Base-by-base conservation (phyloP, 2,329 filamentous ascomycete species). In the Myriosclerotinia duriaeana region DNA sequence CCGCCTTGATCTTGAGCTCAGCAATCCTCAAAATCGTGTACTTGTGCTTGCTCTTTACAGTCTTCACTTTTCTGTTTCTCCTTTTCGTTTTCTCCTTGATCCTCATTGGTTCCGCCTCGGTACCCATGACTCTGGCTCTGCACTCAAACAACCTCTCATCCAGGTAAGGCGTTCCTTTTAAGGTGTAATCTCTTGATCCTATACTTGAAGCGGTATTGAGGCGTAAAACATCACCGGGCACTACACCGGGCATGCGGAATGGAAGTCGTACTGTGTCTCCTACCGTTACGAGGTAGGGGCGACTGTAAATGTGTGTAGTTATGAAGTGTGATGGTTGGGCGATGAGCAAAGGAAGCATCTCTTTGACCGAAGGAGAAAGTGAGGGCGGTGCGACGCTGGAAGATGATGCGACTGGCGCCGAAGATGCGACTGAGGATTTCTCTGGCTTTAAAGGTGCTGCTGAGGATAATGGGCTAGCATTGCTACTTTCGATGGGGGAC, bases 151-250 rank as follows among this genome's bases (percentile, higher is more conserved):
- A 78, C 64, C 87, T 80, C 78, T 94, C 89, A 77, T 97, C 93
- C 69, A 98, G 80, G 76, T 90, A 94, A n/a, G 90, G 87, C 5
- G 84, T 80, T 6, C 91, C 91, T 78, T 93, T 91, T 70, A 98
- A 82, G 6, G 94, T 97, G 79, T 91, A 96, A 78, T 98, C 94
- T 70, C 95, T 85, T 72, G 89, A 94, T 38, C 95, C 95, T 54
- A 99, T 80, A 64, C 89, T 82, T 52, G 87, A 89, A 34, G 93
- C 95, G 66, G 93, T 89, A 80, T 97, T 94, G 67, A 99, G 84
- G 8, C 93, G 90, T 68, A 99, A 83, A 48, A 96, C 82, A 76
- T 98, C 94, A 40, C 95, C 95, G 0, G 93, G 89, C 9, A 84
- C 79, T 6, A 92, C 90, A 36, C 85, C 87, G 3, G 88, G 86